Conservation (phyloP, 2,329 filamentous ascomycete genomes). For the Ceratocystis harringtonii region DNA sequence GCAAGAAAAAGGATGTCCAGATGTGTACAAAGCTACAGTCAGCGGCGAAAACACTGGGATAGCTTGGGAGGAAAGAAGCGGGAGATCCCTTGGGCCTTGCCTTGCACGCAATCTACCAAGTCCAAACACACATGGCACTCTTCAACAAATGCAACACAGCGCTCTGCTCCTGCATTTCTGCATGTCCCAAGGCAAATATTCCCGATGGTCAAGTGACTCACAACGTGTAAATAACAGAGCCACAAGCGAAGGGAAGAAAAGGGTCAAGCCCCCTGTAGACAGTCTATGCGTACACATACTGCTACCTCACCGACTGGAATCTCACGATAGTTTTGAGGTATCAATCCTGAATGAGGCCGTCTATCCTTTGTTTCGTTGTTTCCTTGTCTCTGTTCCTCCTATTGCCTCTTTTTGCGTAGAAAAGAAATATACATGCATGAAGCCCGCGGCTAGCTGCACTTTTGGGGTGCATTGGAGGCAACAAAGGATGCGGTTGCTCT, state of each 20-base stretch:
- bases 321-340: not conserved
- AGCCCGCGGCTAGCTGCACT: not conserved
- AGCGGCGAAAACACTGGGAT: too few relatives aligned
- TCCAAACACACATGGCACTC: not conserved
- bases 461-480: not conserved
- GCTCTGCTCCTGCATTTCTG: not conserved
- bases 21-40: too few relatives aligned
- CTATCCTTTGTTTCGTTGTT: not conserved
- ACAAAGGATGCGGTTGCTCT: slow-evolving; percentile 3
- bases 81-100: too few relatives aligned
- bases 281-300: not conserved
- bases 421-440: not conserved
- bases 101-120: too few relatives aligned
- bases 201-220: not conserved
- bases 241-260: not conserved
- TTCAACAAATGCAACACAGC: not conserved
- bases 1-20: not conserved
- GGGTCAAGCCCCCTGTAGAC: not conserved
- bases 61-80: too few relatives aligned
- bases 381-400: not conserved
- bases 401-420: not conserved
- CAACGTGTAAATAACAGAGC: not conserved
- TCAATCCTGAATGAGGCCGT: not conserved
- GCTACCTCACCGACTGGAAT: not conserved
- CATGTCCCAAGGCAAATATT: not conserved